phyloP scores from a whole-genome alignment of 805 yeast genomes.

The Myxozyma neotropica region DNA sequence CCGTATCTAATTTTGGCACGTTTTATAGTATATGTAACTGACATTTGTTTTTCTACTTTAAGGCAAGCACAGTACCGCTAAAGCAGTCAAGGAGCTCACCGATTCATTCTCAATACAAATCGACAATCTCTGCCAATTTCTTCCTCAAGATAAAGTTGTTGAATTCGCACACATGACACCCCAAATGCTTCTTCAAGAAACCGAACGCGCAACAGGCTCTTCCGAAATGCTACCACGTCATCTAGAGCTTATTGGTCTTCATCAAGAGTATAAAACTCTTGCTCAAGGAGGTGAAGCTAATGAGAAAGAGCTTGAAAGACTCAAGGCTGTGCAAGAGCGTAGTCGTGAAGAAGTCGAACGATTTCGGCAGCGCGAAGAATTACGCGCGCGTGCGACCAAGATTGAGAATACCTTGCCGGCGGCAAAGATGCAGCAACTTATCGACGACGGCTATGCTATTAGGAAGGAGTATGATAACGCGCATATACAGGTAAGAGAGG shows the following conservation, averaged over 20 bases:
- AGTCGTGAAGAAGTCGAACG: constrained; percentile 53
- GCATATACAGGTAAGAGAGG: constrained; percentile 12
- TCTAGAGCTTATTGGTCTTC: constrained; percentile 56
- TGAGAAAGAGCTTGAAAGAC: constrained; percentile 39
- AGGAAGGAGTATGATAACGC: constrained; percentile 30
- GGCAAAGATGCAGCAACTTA: constrained; percentile 16
- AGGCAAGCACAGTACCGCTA: constrained; percentile 37
- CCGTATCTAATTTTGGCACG: no score
- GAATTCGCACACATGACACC: constrained; percentile 84
- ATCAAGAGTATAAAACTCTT: constrained; percentile 45
- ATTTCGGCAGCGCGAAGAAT: constrained; percentile 39
- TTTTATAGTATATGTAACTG: neutral
- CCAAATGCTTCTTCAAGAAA: constrained; percentile 70
- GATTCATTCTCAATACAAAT: constrained; percentile 70
- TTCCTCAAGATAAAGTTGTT: constrained; percentile 94
- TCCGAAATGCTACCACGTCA: constrained; percentile 61
- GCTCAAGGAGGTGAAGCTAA: constrained; percentile 14
- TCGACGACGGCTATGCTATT: constrained; percentile 39
- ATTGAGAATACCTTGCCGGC: constrained; percentile 19
- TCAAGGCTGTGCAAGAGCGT: constrained; percentile 45
- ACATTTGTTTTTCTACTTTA: neutral
- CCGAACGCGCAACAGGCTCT: constrained; percentile 76
- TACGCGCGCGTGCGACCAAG: constrained; percentile 21
- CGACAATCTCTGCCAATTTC: constrained; percentile 88
- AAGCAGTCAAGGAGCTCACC: constrained; percentile 50